A percentile compares a stretch with the other conserved stretches of the same genome.
These are phyloP conservation scores for Jatropha curcas DNA, from an alignment of 345 rosid species.

Conservation along the genomic window DNA sequence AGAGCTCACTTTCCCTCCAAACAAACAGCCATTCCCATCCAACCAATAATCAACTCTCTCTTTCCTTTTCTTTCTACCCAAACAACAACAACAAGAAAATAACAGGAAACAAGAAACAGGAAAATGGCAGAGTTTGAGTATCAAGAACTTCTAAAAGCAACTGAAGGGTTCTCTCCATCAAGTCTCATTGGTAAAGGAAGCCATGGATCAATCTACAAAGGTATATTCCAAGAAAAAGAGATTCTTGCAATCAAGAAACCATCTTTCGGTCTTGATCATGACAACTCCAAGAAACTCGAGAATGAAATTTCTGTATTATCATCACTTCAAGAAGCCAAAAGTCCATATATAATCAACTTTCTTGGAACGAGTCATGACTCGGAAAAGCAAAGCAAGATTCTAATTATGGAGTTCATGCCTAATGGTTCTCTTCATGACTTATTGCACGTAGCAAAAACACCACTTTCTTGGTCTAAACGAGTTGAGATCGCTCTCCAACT, in stretches of 20 bases:
- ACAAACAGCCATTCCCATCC: neutral
- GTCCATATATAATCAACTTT: constrained; percentile 42
- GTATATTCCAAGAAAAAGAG: constrained; percentile 24
- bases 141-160: constrained; percentile 52
- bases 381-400: constrained; percentile 24
- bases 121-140: constrained; percentile 45
- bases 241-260: constrained; percentile 60
- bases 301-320: constrained; percentile 58
- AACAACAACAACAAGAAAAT: neutral
- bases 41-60: neutral
- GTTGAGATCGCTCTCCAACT: constrained; percentile 57
- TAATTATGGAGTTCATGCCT: constrained; percentile 81
- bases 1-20: constrained; percentile 11
- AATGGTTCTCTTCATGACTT: constrained; percentile 63
- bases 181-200: constrained; percentile 75
- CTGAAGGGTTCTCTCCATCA: constrained; percentile 54
- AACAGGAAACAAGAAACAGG: neutral
- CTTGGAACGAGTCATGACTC: constrained; percentile 36
- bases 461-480: constrained; percentile 55
- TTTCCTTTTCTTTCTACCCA: neutral
- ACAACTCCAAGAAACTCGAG: constrained; percentile 47
- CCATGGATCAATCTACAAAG: constrained; percentile 66
- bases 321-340: constrained; percentile 31
- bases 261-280: constrained; percentile 25
- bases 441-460: constrained; percentile 41